phyloP scores from a whole-genome alignment of 2,329 filamentous ascomycete genomes.

The Talaromyces marneffei region DNA sequence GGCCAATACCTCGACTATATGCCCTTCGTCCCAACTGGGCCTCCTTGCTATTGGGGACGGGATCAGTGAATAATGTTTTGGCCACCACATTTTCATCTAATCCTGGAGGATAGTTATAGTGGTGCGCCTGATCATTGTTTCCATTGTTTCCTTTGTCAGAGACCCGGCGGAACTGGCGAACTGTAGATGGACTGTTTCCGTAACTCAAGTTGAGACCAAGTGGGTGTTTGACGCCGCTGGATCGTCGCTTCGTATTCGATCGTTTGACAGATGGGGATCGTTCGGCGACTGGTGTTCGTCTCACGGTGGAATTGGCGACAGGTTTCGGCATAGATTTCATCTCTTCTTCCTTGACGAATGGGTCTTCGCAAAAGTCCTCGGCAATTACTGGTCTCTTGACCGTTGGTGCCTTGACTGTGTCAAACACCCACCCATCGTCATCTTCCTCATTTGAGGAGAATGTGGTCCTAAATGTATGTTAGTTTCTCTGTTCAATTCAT shows the following conservation, averaged over 20 bases:
- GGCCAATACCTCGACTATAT: conserved; percentile 75
- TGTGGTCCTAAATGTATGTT: conserved; percentile 47
- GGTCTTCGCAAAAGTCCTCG: conserved; percentile 31
- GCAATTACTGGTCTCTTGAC: conserved; percentile 40
- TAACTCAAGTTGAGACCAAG: conserved; percentile 87
- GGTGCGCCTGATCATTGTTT: conserved; percentile 25
- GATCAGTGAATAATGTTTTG: conserved; percentile 29
- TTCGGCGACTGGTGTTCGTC: conserved; percentile 42
- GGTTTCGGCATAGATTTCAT: conserved; percentile 40
- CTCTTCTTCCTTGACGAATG: conserved; percentile 37
- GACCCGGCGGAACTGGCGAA: conserved; percentile 83
- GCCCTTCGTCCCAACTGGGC: conserved; percentile 72
- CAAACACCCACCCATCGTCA: conserved; percentile 94
- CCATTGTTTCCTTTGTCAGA: conserved; percentile 58
- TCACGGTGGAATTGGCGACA: conserved; percentile 55
- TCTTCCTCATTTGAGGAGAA: conserved; percentile 60
- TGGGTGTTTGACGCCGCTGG: conserved; percentile 62
- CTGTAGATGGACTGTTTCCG: conserved; percentile 86
- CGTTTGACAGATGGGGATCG: conserved; percentile 39
- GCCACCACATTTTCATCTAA: conserved; percentile 38
- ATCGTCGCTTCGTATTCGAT: conserved; percentile 37
- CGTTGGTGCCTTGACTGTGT: conserved; percentile 68
- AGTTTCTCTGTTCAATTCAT: conserved; percentile 13
- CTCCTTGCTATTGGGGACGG: conserved; percentile 59
- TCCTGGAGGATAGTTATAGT: conserved; percentile 23